phyloP scores from a whole-genome alignment of 345 rosid species.

The Bruguiera sexangula region DNA sequence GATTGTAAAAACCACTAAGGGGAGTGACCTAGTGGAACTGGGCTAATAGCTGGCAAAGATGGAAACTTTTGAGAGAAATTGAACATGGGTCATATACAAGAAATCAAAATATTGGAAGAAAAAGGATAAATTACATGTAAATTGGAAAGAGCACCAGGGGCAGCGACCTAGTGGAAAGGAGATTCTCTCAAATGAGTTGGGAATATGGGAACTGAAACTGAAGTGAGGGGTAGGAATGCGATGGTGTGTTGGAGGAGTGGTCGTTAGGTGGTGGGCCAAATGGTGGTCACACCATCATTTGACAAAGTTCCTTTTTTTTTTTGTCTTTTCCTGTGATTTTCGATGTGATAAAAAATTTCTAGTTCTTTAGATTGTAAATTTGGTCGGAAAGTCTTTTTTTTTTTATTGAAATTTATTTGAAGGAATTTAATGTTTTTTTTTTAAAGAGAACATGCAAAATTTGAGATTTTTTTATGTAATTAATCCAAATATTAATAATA shows the following conservation, averaged over 20 bases:
- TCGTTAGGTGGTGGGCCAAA: constrained; percentile 13
- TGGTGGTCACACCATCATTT: constrained; percentile 35
- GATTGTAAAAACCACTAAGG: background rate
- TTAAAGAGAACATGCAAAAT: no score
- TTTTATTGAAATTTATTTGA: no score
- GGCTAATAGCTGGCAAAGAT: constrained; percentile 1
- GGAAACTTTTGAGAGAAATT: constrained; percentile 2
- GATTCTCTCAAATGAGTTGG: constrained; percentile 10
- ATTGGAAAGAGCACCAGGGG: background rate
- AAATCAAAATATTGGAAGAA: background rate
- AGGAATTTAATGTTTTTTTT: no score
- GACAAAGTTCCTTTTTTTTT: constrained; percentile 23
- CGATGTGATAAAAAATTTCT: no score
- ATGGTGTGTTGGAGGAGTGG: constrained; percentile 4
- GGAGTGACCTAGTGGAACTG: background rate
- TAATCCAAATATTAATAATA: no score
- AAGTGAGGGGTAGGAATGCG: background rate
- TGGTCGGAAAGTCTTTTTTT: no score
- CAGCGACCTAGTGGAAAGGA: background rate
- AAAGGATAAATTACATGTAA: background rate
- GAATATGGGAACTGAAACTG: constrained; percentile 8
- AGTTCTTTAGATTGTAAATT: no score
- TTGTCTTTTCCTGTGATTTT: no score
- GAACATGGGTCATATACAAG: background rate
- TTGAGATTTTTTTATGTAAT: no score